Percentiles rank a stretch among this genome's conserved stretches.
Conservation (phyloP, 306 rosid species). For the Corylus americana region DNA sequence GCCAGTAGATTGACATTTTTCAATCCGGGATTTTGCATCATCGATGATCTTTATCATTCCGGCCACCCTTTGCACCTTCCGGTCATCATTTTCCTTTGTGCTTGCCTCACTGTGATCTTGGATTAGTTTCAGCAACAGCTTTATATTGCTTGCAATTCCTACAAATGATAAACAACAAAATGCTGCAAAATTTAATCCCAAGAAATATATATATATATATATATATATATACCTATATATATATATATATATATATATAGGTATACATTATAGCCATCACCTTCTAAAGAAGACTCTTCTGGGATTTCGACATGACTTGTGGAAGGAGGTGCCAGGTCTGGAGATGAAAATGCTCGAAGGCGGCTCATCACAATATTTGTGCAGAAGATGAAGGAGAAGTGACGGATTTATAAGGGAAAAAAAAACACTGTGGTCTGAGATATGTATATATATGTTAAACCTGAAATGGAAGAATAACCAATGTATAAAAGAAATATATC, state of each 20-base stretch:
- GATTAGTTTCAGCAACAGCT: constrained; percentile 65
- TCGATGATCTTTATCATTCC: constrained; percentile 78
- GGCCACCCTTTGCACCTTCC: constrained; percentile 67
- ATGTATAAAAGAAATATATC: constrained; percentile 20
- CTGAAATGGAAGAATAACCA: constrained; percentile 13
- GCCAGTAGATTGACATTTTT: constrained; percentile 44
- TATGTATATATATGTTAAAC: background rate
- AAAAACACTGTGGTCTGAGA: constrained; percentile 15
- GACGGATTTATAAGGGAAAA: constrained; percentile 12
- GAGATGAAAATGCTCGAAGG: constrained; percentile 56
- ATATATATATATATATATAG: background rate
- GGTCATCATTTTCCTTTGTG: constrained; percentile 51
- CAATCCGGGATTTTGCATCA: constrained; percentile 64
- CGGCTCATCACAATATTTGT: constrained; percentile 38
- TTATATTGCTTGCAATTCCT: constrained; percentile 72
- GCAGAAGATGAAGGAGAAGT: constrained; percentile 21
- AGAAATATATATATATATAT: background rate
- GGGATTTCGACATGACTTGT: constrained; percentile 25
- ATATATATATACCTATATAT: background rate
- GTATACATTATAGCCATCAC: constrained; percentile 30
- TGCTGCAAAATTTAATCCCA: constrained; percentile 4
- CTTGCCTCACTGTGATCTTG: constrained; percentile 72
- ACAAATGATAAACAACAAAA: background rate
- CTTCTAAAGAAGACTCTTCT: constrained; percentile 58
- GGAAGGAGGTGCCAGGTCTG: constrained; percentile 44